Conservation (phyloP, 176 grass and related monocot species). For the Carex myosuroides region DNA sequence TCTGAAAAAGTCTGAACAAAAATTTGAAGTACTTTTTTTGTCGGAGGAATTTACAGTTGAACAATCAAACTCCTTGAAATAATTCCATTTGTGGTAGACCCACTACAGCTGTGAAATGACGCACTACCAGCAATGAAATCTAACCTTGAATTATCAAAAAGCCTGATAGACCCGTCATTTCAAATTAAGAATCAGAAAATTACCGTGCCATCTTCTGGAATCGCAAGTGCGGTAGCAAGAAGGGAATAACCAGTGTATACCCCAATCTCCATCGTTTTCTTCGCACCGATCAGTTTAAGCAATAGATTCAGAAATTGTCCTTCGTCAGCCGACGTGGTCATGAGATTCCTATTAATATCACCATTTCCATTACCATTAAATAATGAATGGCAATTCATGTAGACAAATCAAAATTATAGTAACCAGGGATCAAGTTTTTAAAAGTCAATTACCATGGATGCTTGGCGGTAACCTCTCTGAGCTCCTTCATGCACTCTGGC, state of each 20-base stretch:
- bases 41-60: neutral
- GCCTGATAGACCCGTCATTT: neutral
- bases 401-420: neutral
- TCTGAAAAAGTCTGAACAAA: neutral
- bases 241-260: slow-evolving; percentile 98
- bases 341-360: slow-evolving; percentile 55
- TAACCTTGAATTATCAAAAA: neutral
- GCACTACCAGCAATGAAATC: neutral
- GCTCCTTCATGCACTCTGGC: slow-evolving; percentile 85
- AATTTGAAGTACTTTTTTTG: neutral
- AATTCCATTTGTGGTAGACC: neutral
- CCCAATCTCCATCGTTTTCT: slow-evolving; percentile 99
- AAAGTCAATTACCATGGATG: slow-evolving; percentile 47
- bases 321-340: slow-evolving; percentile 78
- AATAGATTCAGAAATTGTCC: slow-evolving; percentile 85
- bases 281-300: slow-evolving; percentile 81
- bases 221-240: slow-evolving; percentile 84
- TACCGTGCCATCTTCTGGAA: slow-evolving; percentile 90
- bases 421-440: neutral
- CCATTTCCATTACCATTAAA: neutral
- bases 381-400: slow-evolving; percentile 4
- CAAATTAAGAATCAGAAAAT: neutral
- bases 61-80: neutral
- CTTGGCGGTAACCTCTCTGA: slow-evolving; percentile 59
- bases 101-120: neutral